Percentiles rank a stretch among this genome's conserved stretches.
Evolutionary conservation across 2,329 filamentous ascomycete species (phyloP).

Genomic region (Epichloe sibirici): DNA sequence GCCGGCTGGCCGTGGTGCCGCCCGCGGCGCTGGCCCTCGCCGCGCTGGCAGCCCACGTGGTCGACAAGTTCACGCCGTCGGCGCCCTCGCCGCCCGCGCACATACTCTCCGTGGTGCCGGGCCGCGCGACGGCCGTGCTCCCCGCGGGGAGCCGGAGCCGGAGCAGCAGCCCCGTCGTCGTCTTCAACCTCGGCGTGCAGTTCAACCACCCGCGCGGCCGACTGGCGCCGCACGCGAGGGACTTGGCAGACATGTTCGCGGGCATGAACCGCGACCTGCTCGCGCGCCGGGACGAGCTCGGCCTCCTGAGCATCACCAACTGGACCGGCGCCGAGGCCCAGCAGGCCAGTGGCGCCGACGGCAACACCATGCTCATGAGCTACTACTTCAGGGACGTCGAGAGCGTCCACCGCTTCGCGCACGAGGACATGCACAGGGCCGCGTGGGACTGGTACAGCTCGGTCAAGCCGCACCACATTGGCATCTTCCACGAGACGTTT

Average conservation of each 20-base stretch:
- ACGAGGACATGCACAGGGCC: constrained; percentile 32
- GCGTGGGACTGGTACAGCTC: constrained; percentile 38
- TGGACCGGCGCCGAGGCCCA: constrained; percentile 20
- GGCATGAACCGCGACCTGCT: constrained; percentile 25
- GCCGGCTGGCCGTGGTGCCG: constrained; percentile 24
- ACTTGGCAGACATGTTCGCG: constrained; percentile 26
- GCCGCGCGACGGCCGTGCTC: constrained; percentile 22
- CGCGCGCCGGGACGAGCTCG: constrained; percentile 28
- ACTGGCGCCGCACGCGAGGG: constrained; percentile 30
- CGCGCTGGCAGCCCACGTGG: constrained; percentile 18
- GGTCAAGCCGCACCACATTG: constrained; percentile 26
- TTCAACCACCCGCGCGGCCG: constrained; percentile 37
- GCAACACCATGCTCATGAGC: constrained; percentile 30
- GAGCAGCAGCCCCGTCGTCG: constrained; percentile 19
- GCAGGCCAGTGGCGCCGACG: constrained; percentile 20
- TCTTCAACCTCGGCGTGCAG: constrained; percentile 33
- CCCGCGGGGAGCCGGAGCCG: constrained; percentile 8
- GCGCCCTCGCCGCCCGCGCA: constrained; percentile 6
- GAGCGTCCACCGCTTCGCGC: constrained; percentile 39
- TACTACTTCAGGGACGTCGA: constrained; percentile 40
- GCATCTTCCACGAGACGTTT: constrained; percentile 44
- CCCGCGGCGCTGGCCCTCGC: constrained; percentile 17
- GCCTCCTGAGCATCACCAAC: constrained; percentile 31
- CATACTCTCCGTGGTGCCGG: constrained; percentile 16
- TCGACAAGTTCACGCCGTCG: constrained; percentile 11